Conservation (phyloP, 2,329 filamentous ascomycete genomes). For the Cadophora gregata region DNA sequence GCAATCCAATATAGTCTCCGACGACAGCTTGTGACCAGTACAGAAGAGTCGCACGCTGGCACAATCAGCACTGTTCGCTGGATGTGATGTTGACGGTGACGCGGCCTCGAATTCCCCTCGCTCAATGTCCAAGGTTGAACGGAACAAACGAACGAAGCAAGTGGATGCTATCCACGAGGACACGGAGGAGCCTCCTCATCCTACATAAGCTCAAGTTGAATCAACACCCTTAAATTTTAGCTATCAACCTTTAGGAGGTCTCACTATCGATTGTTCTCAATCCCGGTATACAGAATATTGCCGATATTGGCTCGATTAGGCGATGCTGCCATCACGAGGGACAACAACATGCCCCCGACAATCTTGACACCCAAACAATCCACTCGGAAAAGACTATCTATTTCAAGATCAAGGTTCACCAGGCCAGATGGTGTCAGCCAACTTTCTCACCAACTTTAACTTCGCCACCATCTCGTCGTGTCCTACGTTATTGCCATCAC, state of each 20-base stretch:
- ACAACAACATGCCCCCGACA: neutral
- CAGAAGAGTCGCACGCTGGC: neutral
- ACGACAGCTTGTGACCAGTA: neutral
- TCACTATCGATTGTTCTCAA: neutral
- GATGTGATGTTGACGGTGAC: neutral
- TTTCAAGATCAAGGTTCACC: slow-evolving; percentile 30
- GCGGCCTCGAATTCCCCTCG: neutral
- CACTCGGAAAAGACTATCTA: neutral
- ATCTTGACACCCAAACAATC: neutral
- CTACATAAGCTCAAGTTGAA: neutral
- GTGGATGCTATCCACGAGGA: neutral
- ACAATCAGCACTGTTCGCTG: neutral
- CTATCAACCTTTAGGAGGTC: neutral
- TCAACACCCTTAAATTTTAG: neutral
- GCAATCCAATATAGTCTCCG: neutral
- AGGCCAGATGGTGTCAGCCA: slow-evolving; percentile 75
- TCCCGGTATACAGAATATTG: neutral
- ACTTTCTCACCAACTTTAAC: slow-evolving; percentile 70
- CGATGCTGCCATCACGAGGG: neutral
- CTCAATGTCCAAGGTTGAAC: neutral
- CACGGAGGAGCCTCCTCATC: slow-evolving; percentile 1
- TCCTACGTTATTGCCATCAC: slow-evolving; percentile 67
- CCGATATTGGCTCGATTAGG: neutral
- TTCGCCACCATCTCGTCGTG: slow-evolving; percentile 77
- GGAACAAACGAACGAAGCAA: neutral